Evolutionary conservation across 176 grass and related monocot genomes (phyloP), one percentile per base, ranked within the genome.

Genomic region (Zea mays): DNA sequence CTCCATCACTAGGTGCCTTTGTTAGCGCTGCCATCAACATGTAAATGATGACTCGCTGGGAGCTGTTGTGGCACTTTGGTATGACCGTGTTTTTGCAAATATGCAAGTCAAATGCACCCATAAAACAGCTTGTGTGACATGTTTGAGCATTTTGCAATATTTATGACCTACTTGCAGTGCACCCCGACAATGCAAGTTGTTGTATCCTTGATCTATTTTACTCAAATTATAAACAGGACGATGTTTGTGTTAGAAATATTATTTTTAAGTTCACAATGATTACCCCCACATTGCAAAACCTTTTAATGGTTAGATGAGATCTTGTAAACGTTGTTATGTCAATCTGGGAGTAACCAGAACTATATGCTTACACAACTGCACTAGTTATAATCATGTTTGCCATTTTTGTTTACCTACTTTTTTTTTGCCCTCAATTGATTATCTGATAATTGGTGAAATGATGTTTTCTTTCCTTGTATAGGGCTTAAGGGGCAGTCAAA

Each of bases 401-500:
- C 2, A 13, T 70, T 57, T 54, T 33, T 58, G 5, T 7, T 8
- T 35, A 8, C 60, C 9, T 64, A 15, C 20, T 63, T 36, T 10
- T 47, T 47, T 47, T 33, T 48, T 34, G 20, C 13, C 9, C 15
- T 56, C 9, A 39, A 15, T 66, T 84, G n/a, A 45, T 59, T 15
- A 6, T 64, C 16, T 5, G 20, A 17, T 73, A 19, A 74, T 61
- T 61, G 60, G 38, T 79, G 51, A 34, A 34, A 12, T 41, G 3
- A 38, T 50, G 14, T 13, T 80, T 79, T 5, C 37, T 71, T 64
- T 65, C 15, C 1, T 69, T 84, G 36, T 88, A 48, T 73, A 98
- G 95, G 89, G 19, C 83, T 98, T 27, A 88, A 75, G 85, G 95
- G 91, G 34, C 85, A 76, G 16, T 88, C 87, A 59, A 97, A 94